Conservation (phyloP, 1,284 basidiomycete genomes). For the Sporisorium reilianum region DNA sequence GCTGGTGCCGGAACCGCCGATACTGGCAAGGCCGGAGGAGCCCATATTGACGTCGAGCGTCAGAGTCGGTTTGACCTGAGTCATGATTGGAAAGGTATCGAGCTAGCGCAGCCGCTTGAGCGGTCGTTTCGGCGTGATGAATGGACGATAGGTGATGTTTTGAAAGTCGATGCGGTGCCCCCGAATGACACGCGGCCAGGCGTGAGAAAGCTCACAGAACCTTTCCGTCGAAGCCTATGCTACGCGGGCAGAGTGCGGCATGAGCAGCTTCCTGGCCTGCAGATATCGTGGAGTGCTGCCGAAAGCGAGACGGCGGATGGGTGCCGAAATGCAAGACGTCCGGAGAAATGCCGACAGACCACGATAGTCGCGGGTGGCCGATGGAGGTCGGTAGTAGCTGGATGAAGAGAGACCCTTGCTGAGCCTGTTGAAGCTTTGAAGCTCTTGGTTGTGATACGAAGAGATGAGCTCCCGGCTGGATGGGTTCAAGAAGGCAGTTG, state of each 20-base stretch:
- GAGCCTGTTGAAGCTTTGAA: neutral
- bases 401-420: neutral
- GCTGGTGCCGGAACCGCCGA: conserved; percentile 53
- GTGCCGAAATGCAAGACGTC: neutral
- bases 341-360: neutral
- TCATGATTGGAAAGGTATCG: conserved; percentile 33
- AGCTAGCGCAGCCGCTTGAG: neutral
- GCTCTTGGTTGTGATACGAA: neutral
- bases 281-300: neutral
- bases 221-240: neutral
- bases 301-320: neutral
- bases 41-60: conserved; percentile 61
- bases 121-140: neutral
- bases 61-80: conserved; percentile 55
- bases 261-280: conserved; percentile 1
- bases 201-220: conserved; percentile 7
- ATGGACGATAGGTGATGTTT: neutral
- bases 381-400: neutral
- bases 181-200: neutral
- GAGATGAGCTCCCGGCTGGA: neutral
- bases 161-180: too few relatives aligned
- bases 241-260: neutral
- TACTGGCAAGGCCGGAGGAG: conserved; percentile 25
- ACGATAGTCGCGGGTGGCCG: neutral
- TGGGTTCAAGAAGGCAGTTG: neutral